Evolutionary conservation across 1,139 yeast genomes (phyloP), one percentile per base, ranked within the genome.

Genomic region (Diutina sp.): DNA sequence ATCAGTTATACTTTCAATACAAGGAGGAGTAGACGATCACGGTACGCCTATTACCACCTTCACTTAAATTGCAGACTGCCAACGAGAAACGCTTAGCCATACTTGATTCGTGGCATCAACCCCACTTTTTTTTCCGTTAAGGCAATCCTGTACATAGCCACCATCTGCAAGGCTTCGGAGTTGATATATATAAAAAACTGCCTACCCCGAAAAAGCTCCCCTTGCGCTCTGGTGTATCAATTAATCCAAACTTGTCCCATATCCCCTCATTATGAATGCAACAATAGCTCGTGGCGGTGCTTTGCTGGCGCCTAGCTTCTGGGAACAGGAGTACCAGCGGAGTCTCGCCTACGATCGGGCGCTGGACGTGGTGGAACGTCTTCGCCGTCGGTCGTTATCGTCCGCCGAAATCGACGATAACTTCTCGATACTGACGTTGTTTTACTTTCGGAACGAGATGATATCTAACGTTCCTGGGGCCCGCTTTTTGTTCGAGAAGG

Each of bases 281-380:
- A 35, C 41, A 35, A 35, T 35, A 35, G 41, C 41, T 35, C 41
- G 41, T 9, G 41, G 41, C 11, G n/a, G n/a, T 35, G 41, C 41
- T 12, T 35, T 35, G 6, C 41, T 35, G 41, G 41, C 41, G 41
- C 28, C 28, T 6, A 18, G 53, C n/a, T 50, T 50, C 32, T 50
- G 53, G 53, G 53, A 50, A 32, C 53, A 50, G 14, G 53, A 50
- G 18, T 50, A 50, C 44, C 41, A 32, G 7, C 53, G 53, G n/a
- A 30, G 44, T 9, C 14, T 50, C 16, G 53, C 53, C 28, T 50
- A 50, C 44, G 53, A 50, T 18, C 28, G 41, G n/a, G 53, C 53
- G 9, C 28, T 16, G 28, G 44, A 32, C 25, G 45, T 50, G 45
- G 53, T 50, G 53, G 41, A 29, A 11, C 41, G 18, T 28, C 32